Base-by-base conservation (phyloP, 495 filamentous ascomycete species). In the Penicillium manginii region DNA sequence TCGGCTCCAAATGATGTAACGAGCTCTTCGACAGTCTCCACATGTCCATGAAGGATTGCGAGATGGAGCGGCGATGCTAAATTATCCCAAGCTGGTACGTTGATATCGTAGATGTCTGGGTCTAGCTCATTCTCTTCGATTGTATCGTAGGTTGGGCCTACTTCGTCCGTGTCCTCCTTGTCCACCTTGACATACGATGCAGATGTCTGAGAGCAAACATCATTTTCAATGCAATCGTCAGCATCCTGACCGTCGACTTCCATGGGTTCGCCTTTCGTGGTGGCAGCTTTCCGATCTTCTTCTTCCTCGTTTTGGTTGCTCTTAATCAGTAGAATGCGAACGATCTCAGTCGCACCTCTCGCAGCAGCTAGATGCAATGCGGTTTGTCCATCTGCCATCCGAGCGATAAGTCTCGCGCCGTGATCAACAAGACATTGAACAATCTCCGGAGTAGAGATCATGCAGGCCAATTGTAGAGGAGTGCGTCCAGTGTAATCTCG, bases 401-500 rank as follows among this genome's bases (percentile, higher is more conserved):
- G 82, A 39, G 88, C 78, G 31, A 88, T 78, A 7, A 96, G 71
- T 45, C 89, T 82, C 18, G 91, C 91, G 1, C 88, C 88, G 56
- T 83, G 76, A 62, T 89, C 80, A n/a, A 93, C 83, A 6, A 96
- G 76, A 47, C 70, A 78, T 59, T 86, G 76, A n/a, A 93, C 87
- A 42, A 93, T 78, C 35, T 86, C 85, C 0, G 86, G 83, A 0
- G 83, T 86, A 0, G 87, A 89, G 19, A 73, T 78, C 67, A 87
- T 85, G 55, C 80, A 81, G 9, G 91, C 91, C 12, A 96, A 76
- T 56, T 93, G 91, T 11, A 93, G 75, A 4, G 91, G 91, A 4
- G 90, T 89, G 19, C 91, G 78, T 10, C 91, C 91, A n/a, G 88
- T 91, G 61, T 88, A 88, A 61, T 96, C 91, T 12, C 91, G 76